Conservation (phyloP, 2,329 filamentous ascomycete species). For the Diaporthe destruens region DNA sequence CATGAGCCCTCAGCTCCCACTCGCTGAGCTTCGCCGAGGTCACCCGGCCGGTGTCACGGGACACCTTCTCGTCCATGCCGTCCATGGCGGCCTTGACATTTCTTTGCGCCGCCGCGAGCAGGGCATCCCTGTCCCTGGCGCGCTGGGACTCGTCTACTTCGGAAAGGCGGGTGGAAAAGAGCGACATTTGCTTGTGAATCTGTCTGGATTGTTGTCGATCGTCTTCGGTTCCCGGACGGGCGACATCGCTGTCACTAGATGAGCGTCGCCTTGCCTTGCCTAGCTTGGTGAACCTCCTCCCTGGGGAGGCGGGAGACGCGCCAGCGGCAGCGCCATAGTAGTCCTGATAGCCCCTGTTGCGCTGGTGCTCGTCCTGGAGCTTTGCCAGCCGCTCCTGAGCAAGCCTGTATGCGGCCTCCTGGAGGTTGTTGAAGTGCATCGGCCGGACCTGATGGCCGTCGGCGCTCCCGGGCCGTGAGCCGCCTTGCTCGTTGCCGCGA, state of each 20-base stretch:
- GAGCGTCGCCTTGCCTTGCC: conserved; percentile 72
- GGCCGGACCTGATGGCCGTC: conserved; percentile 57
- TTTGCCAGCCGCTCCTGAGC: conserved; percentile 86
- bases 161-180: conserved; percentile 76
- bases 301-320: conserved; percentile 49
- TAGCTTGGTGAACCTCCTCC: conserved; percentile 63
- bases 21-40: conserved; percentile 76
- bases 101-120: conserved; percentile 84
- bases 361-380: conserved; percentile 78
- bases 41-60: conserved; percentile 79
- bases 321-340: conserved; percentile 76
- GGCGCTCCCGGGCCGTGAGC: conserved; percentile 44
- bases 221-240: conserved; percentile 52
- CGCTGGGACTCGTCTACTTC: conserved; percentile 81
- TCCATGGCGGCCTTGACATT: conserved; percentile 86
- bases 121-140: conserved; percentile 77
- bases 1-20: conserved; percentile 83
- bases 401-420: conserved; percentile 88
- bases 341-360: conserved; percentile 74
- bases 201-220: conserved; percentile 78
- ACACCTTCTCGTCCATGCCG: conserved; percentile 85
- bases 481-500: conserved; percentile 53
- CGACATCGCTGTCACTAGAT: conserved; percentile 73
- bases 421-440: conserved; percentile 73
- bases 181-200: conserved; percentile 83